Percentiles rank a stretch among this genome's conserved stretches.
Conservation (phyloP, 495 filamentous ascomycete species). For the Podospora pseudoanserina region DNA sequence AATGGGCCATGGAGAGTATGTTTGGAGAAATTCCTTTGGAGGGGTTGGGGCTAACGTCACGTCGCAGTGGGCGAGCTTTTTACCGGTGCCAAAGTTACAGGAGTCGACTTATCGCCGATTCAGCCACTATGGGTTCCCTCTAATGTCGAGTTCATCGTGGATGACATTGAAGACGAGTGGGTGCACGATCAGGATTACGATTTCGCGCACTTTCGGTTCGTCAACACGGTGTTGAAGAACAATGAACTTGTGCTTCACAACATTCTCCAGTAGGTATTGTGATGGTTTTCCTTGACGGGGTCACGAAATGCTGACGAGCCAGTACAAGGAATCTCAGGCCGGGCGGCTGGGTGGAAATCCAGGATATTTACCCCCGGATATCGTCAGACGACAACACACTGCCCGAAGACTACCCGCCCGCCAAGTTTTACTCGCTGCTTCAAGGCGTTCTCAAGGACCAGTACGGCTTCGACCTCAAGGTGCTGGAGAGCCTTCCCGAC, state of each 20-base stretch:
- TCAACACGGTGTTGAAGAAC: constrained; percentile 46
- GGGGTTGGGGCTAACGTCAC: background rate
- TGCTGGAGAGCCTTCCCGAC: constrained; percentile 37
- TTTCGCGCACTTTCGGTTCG: constrained; percentile 46
- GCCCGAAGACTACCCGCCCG: constrained; percentile 42
- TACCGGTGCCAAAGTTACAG: constrained; percentile 53
- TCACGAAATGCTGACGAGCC: background rate
- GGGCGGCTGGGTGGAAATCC: constrained; percentile 60
- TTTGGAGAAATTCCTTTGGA: constrained; percentile 5
- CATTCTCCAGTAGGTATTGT: constrained; percentile 32
- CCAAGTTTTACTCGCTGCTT: constrained; percentile 37
- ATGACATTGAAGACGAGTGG: constrained; percentile 58
- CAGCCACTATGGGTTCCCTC: constrained; percentile 56
- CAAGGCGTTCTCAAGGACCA: constrained; percentile 28
- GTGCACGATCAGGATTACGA: constrained; percentile 50
- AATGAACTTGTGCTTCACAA: constrained; percentile 36
- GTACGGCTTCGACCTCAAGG: constrained; percentile 45
- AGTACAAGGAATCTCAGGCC: constrained; percentile 53
- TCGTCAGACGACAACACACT: constrained; percentile 53
- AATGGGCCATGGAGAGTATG: constrained; percentile 65
- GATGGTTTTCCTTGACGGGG: constrained; percentile 10
- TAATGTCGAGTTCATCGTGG: constrained; percentile 56
- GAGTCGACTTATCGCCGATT: constrained; percentile 62
- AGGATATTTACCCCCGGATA: constrained; percentile 52
- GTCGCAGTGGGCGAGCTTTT: constrained; percentile 49